Evolutionary conservation across 1,139 yeast genomes (phyloP).

Genomic region (Tardiomyces digboiensis): DNA sequence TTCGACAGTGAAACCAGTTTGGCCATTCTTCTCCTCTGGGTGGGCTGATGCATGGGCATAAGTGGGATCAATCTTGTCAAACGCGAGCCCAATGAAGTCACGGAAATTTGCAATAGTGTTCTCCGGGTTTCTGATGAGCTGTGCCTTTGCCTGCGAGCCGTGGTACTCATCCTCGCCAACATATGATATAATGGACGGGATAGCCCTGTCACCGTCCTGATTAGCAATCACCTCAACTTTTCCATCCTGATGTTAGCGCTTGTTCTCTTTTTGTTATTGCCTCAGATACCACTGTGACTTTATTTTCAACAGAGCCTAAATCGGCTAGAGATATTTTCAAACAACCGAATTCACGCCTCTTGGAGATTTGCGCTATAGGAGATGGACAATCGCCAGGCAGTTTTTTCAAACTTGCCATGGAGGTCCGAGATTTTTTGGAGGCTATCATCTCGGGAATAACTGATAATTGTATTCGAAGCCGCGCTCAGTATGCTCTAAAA

Average conservation of each 20-base stretch:
- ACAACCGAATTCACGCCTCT: too few species aligned
- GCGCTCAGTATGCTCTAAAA: too few species aligned
- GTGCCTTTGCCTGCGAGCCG: constrained; percentile 93
- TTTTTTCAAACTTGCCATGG: too few species aligned
- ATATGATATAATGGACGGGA: constrained; percentile 87
- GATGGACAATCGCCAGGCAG: too few species aligned
- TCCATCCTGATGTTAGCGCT: constrained; percentile 41
- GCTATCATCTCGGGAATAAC: too few species aligned
- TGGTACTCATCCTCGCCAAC: constrained; percentile 95
- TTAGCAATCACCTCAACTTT: constrained; percentile 96
- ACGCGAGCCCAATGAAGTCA: constrained; percentile 77
- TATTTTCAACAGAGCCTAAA: too few species aligned
- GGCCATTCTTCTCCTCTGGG: constrained; percentile 62
- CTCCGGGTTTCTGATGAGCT: constrained; percentile 80
- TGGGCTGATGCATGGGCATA: constrained; percentile 57
- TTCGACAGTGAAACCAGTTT: constrained; percentile 18
- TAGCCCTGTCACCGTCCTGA: constrained; percentile 98
- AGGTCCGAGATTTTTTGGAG: too few species aligned
- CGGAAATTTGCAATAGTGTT: constrained; percentile 90
- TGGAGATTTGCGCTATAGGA: too few species aligned
- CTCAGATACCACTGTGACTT: too few species aligned
- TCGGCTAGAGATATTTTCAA: too few species aligned
- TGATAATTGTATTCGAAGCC: too few species aligned
- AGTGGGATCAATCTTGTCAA: constrained; percentile 57
- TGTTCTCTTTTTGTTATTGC: not conserved